Evolutionary conservation across 2,329 filamentous ascomycete species (phyloP).

Genomic region (Fusarium sp.): DNA sequence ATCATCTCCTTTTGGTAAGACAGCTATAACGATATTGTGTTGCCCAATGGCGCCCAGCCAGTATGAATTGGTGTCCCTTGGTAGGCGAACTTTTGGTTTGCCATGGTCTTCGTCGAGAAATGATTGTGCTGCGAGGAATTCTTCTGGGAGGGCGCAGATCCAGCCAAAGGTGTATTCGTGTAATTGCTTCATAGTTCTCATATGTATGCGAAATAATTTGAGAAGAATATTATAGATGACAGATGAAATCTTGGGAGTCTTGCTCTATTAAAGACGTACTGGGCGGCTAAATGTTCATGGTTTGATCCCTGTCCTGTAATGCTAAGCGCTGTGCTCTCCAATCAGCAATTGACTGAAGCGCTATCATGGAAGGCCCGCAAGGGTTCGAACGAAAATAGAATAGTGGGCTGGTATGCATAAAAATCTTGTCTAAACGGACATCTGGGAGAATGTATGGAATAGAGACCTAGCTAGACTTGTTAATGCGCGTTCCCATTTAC

Average conservation of each 20-base stretch:
- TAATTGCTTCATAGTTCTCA: neutral
- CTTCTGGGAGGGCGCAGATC: neutral
- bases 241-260: neutral
- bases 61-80: neutral
- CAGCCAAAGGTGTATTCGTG: conserved; percentile 10
- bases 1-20: neutral
- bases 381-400: no score
- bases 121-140: conserved; percentile 3
- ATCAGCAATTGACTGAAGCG: neutral
- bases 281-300: neutral
- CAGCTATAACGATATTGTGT: neutral
- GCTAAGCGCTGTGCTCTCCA: neutral
- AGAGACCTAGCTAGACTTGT: no score
- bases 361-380: no score
- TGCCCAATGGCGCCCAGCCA: neutral
- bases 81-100: neutral
- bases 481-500: no score
- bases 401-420: no score
- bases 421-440: no score
- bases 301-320: no score
- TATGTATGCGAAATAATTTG: no score
- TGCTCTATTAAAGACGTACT: neutral
- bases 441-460: no score
- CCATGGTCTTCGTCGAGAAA: conserved; percentile 9
- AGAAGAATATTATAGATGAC: no score